Conservation (phyloP, 192 early-diverging fungal species). For the Piromyces sp. region DNA sequence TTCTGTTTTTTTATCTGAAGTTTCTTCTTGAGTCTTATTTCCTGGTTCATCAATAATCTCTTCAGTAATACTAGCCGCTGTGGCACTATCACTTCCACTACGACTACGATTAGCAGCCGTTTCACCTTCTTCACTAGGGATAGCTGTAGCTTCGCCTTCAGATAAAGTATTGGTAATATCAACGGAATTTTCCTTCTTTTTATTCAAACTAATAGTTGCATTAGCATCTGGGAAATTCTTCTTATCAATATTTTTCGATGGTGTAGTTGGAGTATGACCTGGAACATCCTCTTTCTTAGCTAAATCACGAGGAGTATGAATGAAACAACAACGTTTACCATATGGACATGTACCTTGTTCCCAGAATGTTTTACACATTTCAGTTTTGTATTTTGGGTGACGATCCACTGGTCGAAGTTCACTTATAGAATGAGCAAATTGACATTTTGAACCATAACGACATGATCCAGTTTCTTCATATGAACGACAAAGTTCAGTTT, state of each 20-base stretch:
- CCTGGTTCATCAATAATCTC: not conserved
- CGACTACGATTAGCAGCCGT: not conserved
- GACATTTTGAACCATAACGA: conserved; percentile 77
- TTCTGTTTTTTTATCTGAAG: not conserved
- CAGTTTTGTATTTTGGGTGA: conserved; percentile 89
- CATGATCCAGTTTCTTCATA: conserved; percentile 35
- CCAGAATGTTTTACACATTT: conserved; percentile 81
- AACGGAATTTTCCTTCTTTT: not conserved
- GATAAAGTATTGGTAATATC: not conserved
- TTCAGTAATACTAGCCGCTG: not conserved
- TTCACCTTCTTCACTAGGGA: not conserved
- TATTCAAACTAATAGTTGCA: not conserved
- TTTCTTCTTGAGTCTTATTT: not conserved
- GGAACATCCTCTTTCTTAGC: not conserved
- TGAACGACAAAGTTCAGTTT: conserved; percentile 56
- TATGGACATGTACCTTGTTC: conserved; percentile 79
- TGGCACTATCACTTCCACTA: not conserved
- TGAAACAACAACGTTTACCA: conserved; percentile 87
- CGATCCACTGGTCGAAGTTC: conserved; percentile 68
- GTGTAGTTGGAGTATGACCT: not conserved
- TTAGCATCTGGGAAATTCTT: not conserved
- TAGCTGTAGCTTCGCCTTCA: not conserved
- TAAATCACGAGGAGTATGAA: conserved; percentile 29
- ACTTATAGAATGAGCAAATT: conserved; percentile 70
- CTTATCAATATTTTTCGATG: not conserved